Evolutionary conservation across 306 rosid genomes (phyloP).

Genomic region (Rosa rugosa): DNA sequence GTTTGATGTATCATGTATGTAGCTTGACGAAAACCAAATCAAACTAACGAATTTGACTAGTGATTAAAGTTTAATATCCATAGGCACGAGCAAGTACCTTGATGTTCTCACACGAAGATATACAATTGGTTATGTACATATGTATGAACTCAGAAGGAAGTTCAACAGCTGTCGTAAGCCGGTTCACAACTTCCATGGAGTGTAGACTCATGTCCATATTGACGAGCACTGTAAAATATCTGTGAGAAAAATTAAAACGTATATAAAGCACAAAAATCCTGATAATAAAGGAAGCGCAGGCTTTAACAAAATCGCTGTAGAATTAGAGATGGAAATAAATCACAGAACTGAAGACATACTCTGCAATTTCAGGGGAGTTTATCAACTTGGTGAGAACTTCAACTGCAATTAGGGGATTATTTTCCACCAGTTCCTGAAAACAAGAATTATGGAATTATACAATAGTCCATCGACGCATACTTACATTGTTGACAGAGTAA

Average conservation of each 20-base stretch:
- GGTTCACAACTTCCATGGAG: slow-evolving; percentile 99
- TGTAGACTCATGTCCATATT: slow-evolving; percentile 99
- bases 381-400: slow-evolving; percentile 92
- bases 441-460: slow-evolving; percentile 24
- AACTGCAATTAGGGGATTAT: slow-evolving; percentile 92
- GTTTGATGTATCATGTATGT: too few relatives aligned
- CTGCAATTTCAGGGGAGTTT: slow-evolving; percentile 81
- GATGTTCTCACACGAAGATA: slow-evolving; percentile 94
- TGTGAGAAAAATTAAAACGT: slow-evolving; percentile 43
- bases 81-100: slow-evolving; percentile 50
- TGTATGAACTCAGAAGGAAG: slow-evolving; percentile 95
- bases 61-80: not conserved
- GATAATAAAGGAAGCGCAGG: slow-evolving; percentile 10
- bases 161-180: slow-evolving; percentile 96
- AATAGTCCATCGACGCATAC: slow-evolving; percentile 8
- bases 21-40: not conserved
- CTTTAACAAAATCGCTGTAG: not conserved
- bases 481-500: slow-evolving; percentile 16
- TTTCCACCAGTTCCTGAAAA: slow-evolving; percentile 91
- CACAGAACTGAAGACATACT: slow-evolving; percentile 49
- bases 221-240: slow-evolving; percentile 97
- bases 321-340: slow-evolving; percentile 21
- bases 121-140: slow-evolving; percentile 94
- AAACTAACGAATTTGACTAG: not conserved
- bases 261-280: slow-evolving; percentile 37